Conservation (phyloP, 2,329 filamentous ascomycete species). For the Penicillium olsonii region DNA sequence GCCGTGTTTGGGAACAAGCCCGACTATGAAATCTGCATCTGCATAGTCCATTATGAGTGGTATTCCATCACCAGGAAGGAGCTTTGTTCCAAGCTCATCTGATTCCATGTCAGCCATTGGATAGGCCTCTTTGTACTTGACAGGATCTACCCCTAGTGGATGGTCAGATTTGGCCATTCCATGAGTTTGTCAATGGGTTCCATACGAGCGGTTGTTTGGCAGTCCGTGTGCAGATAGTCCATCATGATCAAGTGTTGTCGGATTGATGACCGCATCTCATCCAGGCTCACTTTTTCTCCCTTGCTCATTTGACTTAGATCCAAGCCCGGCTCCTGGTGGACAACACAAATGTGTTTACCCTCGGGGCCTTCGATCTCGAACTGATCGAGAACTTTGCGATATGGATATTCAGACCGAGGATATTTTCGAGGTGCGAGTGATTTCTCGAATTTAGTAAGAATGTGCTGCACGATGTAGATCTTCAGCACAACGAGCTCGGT, state of each 20-base stretch:
- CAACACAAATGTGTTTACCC: conserved; percentile 23
- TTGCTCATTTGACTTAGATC: neutral
- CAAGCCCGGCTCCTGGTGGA: conserved; percentile 16
- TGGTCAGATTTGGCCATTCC: neutral
- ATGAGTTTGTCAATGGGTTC: neutral
- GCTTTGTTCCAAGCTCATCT: neutral
- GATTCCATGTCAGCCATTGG: neutral
- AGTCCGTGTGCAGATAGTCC: conserved; percentile 7
- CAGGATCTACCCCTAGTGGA: neutral
- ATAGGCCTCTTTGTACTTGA: neutral
- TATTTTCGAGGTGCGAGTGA: conserved; percentile 11
- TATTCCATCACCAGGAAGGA: neutral
- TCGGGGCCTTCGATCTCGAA: conserved; percentile 20
- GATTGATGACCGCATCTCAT: neutral
- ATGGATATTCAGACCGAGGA: conserved; percentile 10
- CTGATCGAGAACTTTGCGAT: conserved; percentile 20
- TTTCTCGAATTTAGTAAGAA: conserved; percentile 19
- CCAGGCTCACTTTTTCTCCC: neutral
- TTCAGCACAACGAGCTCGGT: conserved; percentile 19
- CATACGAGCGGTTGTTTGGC: conserved; percentile 5
- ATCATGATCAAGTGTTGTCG: conserved; percentile 1
- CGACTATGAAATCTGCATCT: neutral
- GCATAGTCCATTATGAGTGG: neutral
- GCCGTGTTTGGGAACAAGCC: neutral
- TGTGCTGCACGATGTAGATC: conserved; percentile 21